Percentiles rank a stretch among this genome's conserved stretches.
Evolutionary conservation across 1,139 yeast species (phyloP).

Genomic region (Geotrichum carabidarum): DNA sequence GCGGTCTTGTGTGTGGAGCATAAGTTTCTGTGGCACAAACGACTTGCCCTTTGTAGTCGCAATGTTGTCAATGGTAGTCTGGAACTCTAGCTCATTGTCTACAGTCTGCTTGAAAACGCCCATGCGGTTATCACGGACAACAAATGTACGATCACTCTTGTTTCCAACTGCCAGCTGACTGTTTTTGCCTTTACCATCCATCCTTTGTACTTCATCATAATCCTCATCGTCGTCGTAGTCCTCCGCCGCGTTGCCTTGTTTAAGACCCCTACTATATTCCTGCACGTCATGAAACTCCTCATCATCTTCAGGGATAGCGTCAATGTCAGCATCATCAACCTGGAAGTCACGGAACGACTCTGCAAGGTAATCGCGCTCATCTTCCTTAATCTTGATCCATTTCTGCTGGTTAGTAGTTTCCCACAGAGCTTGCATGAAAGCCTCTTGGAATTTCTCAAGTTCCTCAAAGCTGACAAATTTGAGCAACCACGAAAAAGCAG

Average conservation of each 20-base stretch:
- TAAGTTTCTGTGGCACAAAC: slow-evolving; percentile 57
- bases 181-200: slow-evolving; percentile 43
- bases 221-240: slow-evolving; percentile 36
- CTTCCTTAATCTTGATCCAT: slow-evolving; percentile 45
- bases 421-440: slow-evolving; percentile 54
- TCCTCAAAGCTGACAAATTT: slow-evolving; percentile 45
- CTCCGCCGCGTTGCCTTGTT: slow-evolving; percentile 26
- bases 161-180: slow-evolving; percentile 66
- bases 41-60: slow-evolving; percentile 50
- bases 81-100: slow-evolving; percentile 51
- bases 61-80: slow-evolving; percentile 62
- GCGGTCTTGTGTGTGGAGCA: slow-evolving; percentile 73
- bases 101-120: slow-evolving; percentile 70
- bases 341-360: slow-evolving; percentile 44
- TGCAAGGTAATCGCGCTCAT: slow-evolving; percentile 48
- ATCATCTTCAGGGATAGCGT: slow-evolving; percentile 37
- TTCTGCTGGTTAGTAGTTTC: slow-evolving; percentile 50
- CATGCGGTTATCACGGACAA: slow-evolving; percentile 69
- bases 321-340: slow-evolving; percentile 40
- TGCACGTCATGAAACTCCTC: slow-evolving; percentile 27
- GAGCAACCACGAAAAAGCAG: slow-evolving; percentile 58
- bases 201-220: slow-evolving; percentile 35
- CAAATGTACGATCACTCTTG: slow-evolving; percentile 66
- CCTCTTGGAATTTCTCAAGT: slow-evolving; percentile 49
- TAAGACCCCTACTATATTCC: slow-evolving; percentile 17